Evolutionary conservation across 2,329 filamentous ascomycete species (phyloP).

Genomic region (Cladosporium sp.): DNA sequence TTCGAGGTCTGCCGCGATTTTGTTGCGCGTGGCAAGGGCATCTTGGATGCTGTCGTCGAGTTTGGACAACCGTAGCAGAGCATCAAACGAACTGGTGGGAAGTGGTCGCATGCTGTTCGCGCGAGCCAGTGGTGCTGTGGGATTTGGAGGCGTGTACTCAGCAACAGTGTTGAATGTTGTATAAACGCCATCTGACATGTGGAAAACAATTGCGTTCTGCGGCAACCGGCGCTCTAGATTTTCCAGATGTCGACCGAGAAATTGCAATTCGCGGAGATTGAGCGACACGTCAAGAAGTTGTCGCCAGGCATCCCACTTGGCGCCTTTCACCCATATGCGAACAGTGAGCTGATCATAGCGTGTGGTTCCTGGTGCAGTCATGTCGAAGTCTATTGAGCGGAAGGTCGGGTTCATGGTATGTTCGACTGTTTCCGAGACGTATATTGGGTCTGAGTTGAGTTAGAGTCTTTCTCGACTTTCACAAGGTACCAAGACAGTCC

Average conservation of each 20-base stretch:
- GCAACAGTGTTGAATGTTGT: conserved; percentile 41
- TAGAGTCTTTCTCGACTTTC: conserved; percentile 10
- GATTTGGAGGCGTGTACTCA: conserved; percentile 19
- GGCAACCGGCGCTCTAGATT: conserved; percentile 69
- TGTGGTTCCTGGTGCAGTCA: conserved; percentile 59
- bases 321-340: conserved; percentile 67
- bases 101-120: conserved; percentile 40
- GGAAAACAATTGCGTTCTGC: conserved; percentile 77
- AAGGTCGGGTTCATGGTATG: conserved; percentile 91
- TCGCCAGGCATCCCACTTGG: conserved; percentile 52
- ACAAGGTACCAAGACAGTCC: conserved; percentile 7
- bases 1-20: conserved; percentile 75
- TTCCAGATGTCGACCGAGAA: conserved; percentile 64
- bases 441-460: conserved; percentile 61
- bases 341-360: conserved; percentile 63
- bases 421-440: conserved; percentile 78
- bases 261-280: conserved; percentile 70
- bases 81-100: conserved; percentile 78
- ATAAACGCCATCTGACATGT: conserved; percentile 83
- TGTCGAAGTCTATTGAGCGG: conserved; percentile 71
- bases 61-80: conserved; percentile 81
- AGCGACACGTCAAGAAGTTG: conserved; percentile 70
- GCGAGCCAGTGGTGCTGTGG: conserved; percentile 17
- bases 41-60: conserved; percentile 90
- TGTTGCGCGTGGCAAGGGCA: conserved; percentile 70